Percentiles rank a stretch among this genome's conserved stretches.
Evolutionary conservation across 805 yeast species (phyloP).

Genomic region (Barnettozyma vustinii): DNA sequence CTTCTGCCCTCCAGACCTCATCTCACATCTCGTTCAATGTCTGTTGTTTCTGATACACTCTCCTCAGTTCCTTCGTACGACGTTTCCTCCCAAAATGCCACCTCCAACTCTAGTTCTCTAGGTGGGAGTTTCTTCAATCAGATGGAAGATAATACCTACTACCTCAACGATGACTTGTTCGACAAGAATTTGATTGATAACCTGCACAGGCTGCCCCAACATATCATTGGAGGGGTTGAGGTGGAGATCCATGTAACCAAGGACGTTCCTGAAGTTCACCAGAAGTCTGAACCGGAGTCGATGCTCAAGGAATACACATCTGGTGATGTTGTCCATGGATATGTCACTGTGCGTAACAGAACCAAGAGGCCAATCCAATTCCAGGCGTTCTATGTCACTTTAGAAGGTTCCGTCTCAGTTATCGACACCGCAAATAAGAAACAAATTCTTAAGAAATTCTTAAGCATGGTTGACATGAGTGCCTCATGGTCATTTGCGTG

Average conservation of each 20-base stretch:
- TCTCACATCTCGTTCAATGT: not conserved
- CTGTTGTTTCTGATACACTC: not conserved
- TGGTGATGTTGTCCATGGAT: conserved; percentile 65
- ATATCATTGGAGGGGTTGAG: conserved; percentile 33
- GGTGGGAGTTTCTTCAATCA: not conserved
- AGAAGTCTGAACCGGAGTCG: conserved; percentile 23
- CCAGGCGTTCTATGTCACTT: conserved; percentile 53
- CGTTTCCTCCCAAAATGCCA: not conserved
- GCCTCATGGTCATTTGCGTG: conserved; percentile 50
- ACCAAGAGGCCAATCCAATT: conserved; percentile 45
- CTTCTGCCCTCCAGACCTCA: not conserved
- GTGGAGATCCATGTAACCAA: conserved; percentile 49
- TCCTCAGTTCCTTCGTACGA: conserved; percentile 1
- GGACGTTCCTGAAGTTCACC: conserved; percentile 40
- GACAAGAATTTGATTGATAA: conserved; percentile 44
- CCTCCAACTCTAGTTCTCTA: not conserved
- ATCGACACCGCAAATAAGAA: conserved; percentile 29
- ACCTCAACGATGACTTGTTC: conserved; percentile 1
- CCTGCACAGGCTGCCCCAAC: conserved; percentile 40
- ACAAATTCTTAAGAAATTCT: conserved; percentile 40
- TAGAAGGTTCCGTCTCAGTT: conserved; percentile 37
- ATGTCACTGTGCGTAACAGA: conserved; percentile 43
- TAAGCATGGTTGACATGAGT: conserved; percentile 56
- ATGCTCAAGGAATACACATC: conserved; percentile 52
- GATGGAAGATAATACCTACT: not conserved